A percentile compares a stretch with the other conserved stretches of the same genome.
Evolutionary conservation across 257 asterid genomes (phyloP).

Genomic region (Jaltomata sinuosa): DNA sequence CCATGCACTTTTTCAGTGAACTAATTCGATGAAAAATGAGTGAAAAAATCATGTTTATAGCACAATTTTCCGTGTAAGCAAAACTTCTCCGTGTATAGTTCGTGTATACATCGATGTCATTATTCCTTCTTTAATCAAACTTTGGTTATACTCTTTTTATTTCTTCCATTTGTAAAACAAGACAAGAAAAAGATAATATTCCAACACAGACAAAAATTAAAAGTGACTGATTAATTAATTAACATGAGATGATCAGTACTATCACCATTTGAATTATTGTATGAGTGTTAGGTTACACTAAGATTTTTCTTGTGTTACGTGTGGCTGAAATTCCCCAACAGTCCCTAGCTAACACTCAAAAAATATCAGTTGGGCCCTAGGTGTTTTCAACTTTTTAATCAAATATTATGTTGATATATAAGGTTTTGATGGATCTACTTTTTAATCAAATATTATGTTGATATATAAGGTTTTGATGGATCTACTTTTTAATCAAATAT

Average conservation of each 20-base stretch:
- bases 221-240: background rate
- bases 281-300: background rate
- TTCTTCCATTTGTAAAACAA: background rate
- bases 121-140: background rate
- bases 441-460: background rate
- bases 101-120: conserved; percentile 23
- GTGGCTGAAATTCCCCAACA: background rate
- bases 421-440: background rate
- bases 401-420: background rate
- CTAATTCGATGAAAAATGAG: no score
- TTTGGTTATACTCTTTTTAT: background rate
- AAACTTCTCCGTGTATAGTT: conserved; percentile 15
- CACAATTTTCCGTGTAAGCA: background rate
- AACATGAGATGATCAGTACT: background rate
- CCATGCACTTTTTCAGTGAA: no score
- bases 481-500: background rate
- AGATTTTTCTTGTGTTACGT: background rate
- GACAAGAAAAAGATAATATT: background rate
- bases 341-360: background rate
- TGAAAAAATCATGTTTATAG: no score
- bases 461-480: background rate
- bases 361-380: background rate
- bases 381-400: background rate
- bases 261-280: background rate
- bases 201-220: background rate